Percentiles rank a stretch among this genome's conserved stretches.
phyloP scores from a whole-genome alignment of 768 basidiomycete genomes.

The Dioszegia aurantiaca region DNA sequence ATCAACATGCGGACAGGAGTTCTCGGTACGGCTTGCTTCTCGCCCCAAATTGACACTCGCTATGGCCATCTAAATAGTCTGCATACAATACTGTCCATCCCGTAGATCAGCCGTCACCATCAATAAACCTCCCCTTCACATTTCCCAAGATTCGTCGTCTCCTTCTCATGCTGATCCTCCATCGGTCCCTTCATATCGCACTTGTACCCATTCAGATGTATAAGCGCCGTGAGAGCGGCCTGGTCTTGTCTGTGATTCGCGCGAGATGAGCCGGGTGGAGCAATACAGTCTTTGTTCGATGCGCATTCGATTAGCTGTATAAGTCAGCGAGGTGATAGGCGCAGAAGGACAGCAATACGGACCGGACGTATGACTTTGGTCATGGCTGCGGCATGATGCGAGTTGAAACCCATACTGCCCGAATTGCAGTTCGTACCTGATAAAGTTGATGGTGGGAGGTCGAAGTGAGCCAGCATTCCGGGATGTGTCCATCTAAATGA shows the following conservation, averaged over 20 bases:
- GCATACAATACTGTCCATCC: too few species aligned
- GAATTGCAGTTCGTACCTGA: constrained; percentile 11
- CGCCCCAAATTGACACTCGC: too few species aligned
- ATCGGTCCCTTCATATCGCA: constrained; percentile 8
- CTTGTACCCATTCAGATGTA: constrained; percentile 10
- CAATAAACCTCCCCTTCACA: constrained; percentile 5
- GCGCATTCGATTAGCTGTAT: constrained; percentile 7
- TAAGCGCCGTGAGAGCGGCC: constrained; percentile 11
- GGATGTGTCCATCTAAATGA: constrained; percentile 13
- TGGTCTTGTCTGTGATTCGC: constrained; percentile 18
- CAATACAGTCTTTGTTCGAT: constrained; percentile 4
- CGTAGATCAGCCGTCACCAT: too few species aligned
- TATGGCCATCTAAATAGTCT: too few species aligned
- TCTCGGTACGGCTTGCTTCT: too few species aligned
- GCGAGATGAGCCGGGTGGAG: constrained; percentile 5
- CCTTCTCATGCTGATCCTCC: constrained; percentile 9
- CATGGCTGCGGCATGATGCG: constrained; percentile 13
- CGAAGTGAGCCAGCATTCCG: constrained; percentile 10
- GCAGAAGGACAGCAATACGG: neutral
- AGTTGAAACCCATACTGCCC: constrained; percentile 13
- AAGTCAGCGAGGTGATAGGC: neutral
- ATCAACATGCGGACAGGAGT: too few species aligned
- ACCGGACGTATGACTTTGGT: constrained; percentile 8
- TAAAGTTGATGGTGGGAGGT: neutral
- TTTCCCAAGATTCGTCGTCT: neutral